Conservation (phyloP, 495 filamentous ascomycete genomes). For the Filosporella fistucella region DNA sequence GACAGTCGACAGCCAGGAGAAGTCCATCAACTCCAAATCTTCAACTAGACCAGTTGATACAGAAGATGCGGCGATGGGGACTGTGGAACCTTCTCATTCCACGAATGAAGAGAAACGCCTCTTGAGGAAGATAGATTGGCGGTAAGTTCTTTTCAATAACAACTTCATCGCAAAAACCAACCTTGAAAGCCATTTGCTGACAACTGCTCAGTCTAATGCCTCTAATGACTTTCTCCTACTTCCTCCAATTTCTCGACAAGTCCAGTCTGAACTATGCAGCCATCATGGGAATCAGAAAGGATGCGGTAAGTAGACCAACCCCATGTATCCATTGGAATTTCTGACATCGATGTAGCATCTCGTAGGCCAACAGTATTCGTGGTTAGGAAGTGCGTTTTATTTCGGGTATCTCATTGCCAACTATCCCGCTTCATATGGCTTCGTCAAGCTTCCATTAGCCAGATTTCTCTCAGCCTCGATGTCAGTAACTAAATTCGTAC, state of each 20-base stretch:
- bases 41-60: background rate
- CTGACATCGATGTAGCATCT: slow-evolving; percentile 13
- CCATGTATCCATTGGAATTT: no score
- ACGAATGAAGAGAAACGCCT: slow-evolving; percentile 20
- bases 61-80: background rate
- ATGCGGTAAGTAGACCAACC: slow-evolving; percentile 27
- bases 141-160: no score
- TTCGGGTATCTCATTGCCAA: slow-evolving; percentile 61
- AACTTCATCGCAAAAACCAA: no score
- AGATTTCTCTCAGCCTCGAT: slow-evolving; percentile 52
- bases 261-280: slow-evolving; percentile 51
- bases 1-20: background rate
- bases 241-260: slow-evolving; percentile 54
- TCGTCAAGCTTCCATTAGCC: slow-evolving; percentile 44
- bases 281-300: slow-evolving; percentile 47
- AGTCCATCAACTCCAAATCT: background rate
- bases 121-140: slow-evolving; percentile 31
- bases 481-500: slow-evolving; percentile 25
- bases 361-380: slow-evolving; percentile 29
- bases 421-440: slow-evolving; percentile 51
- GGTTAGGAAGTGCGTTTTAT: slow-evolving; percentile 50
- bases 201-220: slow-evolving; percentile 41
- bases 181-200: background rate
- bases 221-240: slow-evolving; percentile 40
- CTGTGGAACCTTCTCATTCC: background rate